Evolutionary conservation across 371 early-diverging fungal genomes (phyloP).

Genomic region (Funneliformis caledonium): DNA sequence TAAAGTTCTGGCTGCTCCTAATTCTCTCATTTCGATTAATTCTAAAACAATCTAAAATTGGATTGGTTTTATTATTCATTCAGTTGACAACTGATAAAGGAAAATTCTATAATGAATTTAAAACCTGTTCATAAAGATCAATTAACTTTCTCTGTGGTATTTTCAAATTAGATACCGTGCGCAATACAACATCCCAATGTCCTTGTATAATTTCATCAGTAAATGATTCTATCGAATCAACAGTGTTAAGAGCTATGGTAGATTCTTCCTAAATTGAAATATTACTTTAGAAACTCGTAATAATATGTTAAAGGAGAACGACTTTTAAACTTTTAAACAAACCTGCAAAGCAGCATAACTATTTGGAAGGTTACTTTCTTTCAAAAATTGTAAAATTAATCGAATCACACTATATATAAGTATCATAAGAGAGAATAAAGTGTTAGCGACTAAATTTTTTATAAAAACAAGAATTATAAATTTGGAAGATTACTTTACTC

Average conservation of each 20-base stretch:
- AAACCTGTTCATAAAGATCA: constrained; percentile 91
- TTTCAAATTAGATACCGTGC: constrained; percentile 68
- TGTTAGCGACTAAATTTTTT: not conserved
- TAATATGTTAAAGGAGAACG: not conserved
- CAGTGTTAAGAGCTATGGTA: constrained; percentile 75
- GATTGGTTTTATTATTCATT: constrained; percentile 19
- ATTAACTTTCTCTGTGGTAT: constrained; percentile 70
- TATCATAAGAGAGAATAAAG: not conserved
- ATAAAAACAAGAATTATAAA: not conserved
- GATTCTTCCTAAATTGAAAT: constrained; percentile 70
- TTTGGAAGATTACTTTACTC: constrained; percentile 55
- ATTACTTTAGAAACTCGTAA: not conserved
- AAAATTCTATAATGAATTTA: not conserved
- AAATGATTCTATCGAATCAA: constrained; percentile 77
- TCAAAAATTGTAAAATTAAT: constrained; percentile 88
- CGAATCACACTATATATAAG: constrained; percentile 70
- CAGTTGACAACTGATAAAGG: not conserved
- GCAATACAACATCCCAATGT: constrained; percentile 85
- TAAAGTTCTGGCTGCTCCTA: constrained; percentile 82
- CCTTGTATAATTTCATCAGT: constrained; percentile 76
- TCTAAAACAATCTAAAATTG: constrained; percentile 77
- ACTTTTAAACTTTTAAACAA: not conserved
- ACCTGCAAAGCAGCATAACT: constrained; percentile 76
- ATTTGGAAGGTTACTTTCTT: constrained; percentile 82
- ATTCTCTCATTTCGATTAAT: constrained; percentile 80